phyloP scores from a whole-genome alignment of 768 basidiomycete species.

The Serendipita vermifera region DNA sequence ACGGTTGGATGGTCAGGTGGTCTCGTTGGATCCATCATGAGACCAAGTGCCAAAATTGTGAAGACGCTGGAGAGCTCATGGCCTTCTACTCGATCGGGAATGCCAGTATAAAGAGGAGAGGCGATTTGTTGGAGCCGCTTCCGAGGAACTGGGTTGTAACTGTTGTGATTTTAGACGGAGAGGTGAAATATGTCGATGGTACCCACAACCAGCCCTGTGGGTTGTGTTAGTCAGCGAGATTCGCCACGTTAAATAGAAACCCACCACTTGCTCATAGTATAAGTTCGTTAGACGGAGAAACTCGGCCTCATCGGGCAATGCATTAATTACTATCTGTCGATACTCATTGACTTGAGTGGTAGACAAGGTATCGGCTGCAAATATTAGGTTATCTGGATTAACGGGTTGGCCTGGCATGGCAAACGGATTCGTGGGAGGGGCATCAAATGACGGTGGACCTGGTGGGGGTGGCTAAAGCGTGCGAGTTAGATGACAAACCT shows the following conservation, averaged over 20 bases:
- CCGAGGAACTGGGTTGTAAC: constrained; percentile 4
- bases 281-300: neutral
- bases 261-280: neutral
- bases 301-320: neutral
- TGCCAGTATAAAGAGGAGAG: neutral
- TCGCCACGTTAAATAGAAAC: neutral
- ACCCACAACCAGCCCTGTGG: constrained; percentile 1
- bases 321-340: neutral
- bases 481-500: no score
- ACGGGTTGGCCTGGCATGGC: no score
- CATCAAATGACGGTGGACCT: no score
- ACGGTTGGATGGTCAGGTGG: neutral
- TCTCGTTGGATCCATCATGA: neutral
- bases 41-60: neutral
- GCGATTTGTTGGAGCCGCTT: neutral
- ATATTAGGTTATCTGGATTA: neutral
- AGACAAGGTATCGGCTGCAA: neutral
- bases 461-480: no score
- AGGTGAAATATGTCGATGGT: neutral
- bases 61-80: neutral
- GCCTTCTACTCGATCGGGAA: neutral
- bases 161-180: neutral
- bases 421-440: no score
- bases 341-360: neutral
- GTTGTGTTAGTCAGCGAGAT: neutral